A percentile compares a stretch with the other conserved stretches of the same genome.
phyloP scores from a whole-genome alignment of 495 filamentous ascomycete genomes.

The Tuber brumale region DNA sequence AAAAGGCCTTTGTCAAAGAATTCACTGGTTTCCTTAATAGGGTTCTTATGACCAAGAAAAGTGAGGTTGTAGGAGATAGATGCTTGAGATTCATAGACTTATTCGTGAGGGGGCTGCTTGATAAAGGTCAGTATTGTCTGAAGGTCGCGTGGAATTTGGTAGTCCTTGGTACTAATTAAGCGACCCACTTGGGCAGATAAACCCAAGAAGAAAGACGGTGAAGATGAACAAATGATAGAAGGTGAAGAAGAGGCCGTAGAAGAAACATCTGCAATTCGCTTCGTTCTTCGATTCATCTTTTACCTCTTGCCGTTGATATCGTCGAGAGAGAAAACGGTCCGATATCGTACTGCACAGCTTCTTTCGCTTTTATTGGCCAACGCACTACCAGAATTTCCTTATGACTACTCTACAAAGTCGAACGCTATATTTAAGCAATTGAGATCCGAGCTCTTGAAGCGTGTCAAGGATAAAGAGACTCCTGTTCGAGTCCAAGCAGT shows the following conservation, averaged over 20 bases:
- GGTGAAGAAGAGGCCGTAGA: conserved; percentile 49
- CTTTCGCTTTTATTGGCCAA: conserved; percentile 78
- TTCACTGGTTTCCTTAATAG: conserved; percentile 73
- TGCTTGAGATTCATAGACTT: conserved; percentile 74
- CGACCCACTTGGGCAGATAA: conserved; percentile 19
- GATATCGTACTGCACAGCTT: conserved; percentile 84
- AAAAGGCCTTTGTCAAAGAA: conserved; percentile 81
- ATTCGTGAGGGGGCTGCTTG: conserved; percentile 73
- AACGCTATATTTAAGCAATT: conserved; percentile 80
- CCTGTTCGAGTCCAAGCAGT: conserved; percentile 92
- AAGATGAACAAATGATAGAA: conserved; percentile 22
- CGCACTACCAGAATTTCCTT: conserved; percentile 57
- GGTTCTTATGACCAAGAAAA: conserved; percentile 81
- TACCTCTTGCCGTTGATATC: conserved; percentile 67
- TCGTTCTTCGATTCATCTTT: conserved; percentile 52
- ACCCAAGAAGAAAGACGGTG: conserved; percentile 18
- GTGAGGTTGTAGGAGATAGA: conserved; percentile 80
- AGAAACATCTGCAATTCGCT: conserved; percentile 66
- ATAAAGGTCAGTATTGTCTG: conserved; percentile 62
- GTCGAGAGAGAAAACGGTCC: conserved; percentile 84
- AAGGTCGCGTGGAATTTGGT: neutral
- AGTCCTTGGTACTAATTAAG: neutral
- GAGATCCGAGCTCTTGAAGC: conserved; percentile 65
- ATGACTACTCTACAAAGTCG: conserved; percentile 44
- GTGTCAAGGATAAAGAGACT: conserved; percentile 86